phyloP scores from a whole-genome alignment of 2,329 filamentous ascomycete genomes.

The Ophiocordyceps unilateralis region DNA sequence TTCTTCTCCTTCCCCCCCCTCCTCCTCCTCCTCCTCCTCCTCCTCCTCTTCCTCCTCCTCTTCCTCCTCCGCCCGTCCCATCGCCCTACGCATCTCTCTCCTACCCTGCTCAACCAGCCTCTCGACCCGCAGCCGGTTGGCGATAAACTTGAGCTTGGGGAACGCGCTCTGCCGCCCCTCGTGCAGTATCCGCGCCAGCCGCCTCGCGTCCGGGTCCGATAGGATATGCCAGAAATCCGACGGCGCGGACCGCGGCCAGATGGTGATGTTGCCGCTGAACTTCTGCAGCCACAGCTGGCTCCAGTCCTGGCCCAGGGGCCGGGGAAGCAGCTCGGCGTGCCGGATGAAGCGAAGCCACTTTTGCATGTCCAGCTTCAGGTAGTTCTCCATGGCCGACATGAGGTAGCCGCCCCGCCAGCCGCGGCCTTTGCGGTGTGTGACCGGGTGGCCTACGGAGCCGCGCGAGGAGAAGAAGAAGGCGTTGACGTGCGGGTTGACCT shows the following conservation, averaged over 20 bases:
- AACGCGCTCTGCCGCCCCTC: constrained; percentile 80
- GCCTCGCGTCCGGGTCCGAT: constrained; percentile 57
- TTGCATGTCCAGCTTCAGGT: constrained; percentile 86
- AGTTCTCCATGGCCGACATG: constrained; percentile 81
- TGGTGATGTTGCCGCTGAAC: constrained; percentile 87
- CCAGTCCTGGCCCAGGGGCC: constrained; percentile 90
- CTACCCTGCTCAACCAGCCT: constrained; percentile 40
- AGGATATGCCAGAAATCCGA: constrained; percentile 79
- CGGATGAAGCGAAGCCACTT: constrained; percentile 96
- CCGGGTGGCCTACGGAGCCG: constrained; percentile 78
- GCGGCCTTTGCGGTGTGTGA: constrained; percentile 81
- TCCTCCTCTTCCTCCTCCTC: constrained; percentile 19
- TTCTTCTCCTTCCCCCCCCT: neutral
- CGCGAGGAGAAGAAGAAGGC: constrained; percentile 97
- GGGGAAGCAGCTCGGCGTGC: constrained; percentile 78
- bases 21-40: constrained; percentile 13
- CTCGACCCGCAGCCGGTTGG: constrained; percentile 75
- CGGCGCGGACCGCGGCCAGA: constrained; percentile 71
- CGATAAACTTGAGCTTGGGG: constrained; percentile 80
- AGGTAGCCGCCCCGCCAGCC: constrained; percentile 95
- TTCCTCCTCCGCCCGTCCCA: too few species aligned
- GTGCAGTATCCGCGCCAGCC: constrained; percentile 76
- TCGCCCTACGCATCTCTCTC: neutral
- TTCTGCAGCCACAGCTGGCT: constrained; percentile 90
- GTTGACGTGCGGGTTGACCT: constrained; percentile 95